phyloP scores from a whole-genome alignment of 2,329 filamentous ascomycete species.

The Arthrinium phaeospermum region DNA sequence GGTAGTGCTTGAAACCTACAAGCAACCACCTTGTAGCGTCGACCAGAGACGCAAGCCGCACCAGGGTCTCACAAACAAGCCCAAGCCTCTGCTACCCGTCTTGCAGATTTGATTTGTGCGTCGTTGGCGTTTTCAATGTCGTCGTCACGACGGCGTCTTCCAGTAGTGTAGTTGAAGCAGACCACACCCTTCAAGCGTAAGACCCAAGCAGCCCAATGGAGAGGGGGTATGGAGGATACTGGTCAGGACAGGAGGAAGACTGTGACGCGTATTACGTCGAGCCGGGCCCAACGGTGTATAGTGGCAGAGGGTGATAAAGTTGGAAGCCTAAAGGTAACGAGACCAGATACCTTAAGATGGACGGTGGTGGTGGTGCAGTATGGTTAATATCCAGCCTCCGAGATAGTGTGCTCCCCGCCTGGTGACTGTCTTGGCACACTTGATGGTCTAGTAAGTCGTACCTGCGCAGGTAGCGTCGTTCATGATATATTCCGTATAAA shows the following conservation, averaged over 20 bases:
- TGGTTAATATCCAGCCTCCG: slow-evolving; percentile 11
- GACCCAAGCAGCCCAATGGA: background rate
- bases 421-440: slow-evolving; percentile 9
- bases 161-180: slow-evolving; percentile 13
- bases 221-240: background rate
- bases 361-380: slow-evolving; percentile 3
- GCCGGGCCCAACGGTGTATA: slow-evolving; percentile 10
- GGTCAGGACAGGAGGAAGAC: slow-evolving; percentile 1
- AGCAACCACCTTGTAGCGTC: slow-evolving; percentile 48
- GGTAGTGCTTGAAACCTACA: slow-evolving; percentile 45
- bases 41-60: slow-evolving; percentile 46
- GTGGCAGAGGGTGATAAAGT: slow-evolving; percentile 8
- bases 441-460: slow-evolving; percentile 15
- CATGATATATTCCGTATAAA: slow-evolving; percentile 19
- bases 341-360: background rate
- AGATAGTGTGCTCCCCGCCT: slow-evolving; percentile 5
- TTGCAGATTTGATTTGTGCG: slow-evolving; percentile 14
- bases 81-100: slow-evolving; percentile 58
- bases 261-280: slow-evolving; percentile 17
- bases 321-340: slow-evolving; percentile 22
- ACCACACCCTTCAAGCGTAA: background rate
- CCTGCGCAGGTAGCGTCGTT: slow-evolving; percentile 14
- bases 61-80: slow-evolving; percentile 44
- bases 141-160: slow-evolving; percentile 6
- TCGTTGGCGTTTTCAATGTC: slow-evolving; percentile 17